Evolutionary conservation across 1,284 basidiomycete species (phyloP).

Genomic region (Trametes versicolor): DNA sequence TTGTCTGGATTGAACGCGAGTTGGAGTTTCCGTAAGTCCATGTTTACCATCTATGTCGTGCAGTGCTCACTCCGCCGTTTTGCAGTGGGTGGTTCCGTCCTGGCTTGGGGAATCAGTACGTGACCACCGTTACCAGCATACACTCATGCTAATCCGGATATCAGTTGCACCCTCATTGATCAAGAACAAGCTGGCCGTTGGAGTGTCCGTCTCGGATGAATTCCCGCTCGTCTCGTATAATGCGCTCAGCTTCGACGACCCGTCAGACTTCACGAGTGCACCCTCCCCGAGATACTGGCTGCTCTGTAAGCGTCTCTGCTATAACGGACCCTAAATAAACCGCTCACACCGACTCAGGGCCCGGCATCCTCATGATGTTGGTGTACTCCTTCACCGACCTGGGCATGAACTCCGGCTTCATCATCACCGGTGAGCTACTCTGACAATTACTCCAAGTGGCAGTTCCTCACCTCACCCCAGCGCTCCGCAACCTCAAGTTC

Average conservation of each 20-base stretch:
- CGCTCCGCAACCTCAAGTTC: conserved; percentile 24
- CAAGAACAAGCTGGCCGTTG: conserved; percentile 60
- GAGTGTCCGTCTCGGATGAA: conserved; percentile 50
- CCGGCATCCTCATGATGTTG: conserved; percentile 66
- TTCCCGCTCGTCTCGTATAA: conserved; percentile 56
- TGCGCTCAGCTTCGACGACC: conserved; percentile 56
- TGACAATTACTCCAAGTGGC: no score
- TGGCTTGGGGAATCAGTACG: conserved; percentile 68
- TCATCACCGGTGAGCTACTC: conserved; percentile 16
- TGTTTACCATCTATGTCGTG: no score
- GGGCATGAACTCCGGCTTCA: conserved; percentile 34
- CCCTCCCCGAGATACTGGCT: conserved; percentile 77
- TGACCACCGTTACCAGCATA: background rate
- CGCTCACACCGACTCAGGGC: conserved; percentile 47
- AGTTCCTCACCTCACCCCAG: background rate
- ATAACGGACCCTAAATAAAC: background rate
- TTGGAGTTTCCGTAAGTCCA: conserved; percentile 65
- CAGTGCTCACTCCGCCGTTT: background rate
- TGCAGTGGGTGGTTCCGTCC: conserved; percentile 52
- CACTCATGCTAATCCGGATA: background rate
- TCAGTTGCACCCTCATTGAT: conserved; percentile 62
- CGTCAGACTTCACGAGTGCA: conserved; percentile 48
- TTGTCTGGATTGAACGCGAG: conserved; percentile 73
- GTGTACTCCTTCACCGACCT: conserved; percentile 51
- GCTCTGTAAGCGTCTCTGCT: conserved; percentile 47